Evolutionary conservation across 768 basidiomycete genomes (phyloP).

Genomic region (Gloeophyllum trabeum): DNA sequence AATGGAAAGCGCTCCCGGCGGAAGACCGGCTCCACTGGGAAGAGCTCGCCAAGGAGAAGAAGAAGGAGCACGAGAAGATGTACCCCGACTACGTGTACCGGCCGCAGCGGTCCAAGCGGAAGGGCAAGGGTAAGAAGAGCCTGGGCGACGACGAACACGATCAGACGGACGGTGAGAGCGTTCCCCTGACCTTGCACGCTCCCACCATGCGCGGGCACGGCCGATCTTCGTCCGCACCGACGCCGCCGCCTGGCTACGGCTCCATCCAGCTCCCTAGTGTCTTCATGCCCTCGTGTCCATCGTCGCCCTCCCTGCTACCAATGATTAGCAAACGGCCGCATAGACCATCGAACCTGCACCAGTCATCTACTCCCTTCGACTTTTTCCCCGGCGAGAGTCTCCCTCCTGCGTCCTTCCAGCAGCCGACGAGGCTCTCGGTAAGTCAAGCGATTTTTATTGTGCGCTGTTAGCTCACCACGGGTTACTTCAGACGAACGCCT

Average conservation of each 20-base stretch:
- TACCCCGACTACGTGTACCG: slow-evolving; percentile 76
- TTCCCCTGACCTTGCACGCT: slow-evolving; percentile 27
- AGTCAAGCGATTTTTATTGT: not conserved
- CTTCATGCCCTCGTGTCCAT: slow-evolving; percentile 50
- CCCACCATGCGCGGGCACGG: slow-evolving; percentile 24
- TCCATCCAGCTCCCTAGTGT: slow-evolving; percentile 61
- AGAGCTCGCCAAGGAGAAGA: slow-evolving; percentile 65
- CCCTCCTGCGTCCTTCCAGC: not conserved
- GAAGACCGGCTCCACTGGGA: slow-evolving; percentile 71
- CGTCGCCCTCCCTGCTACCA: slow-evolving; percentile 43
- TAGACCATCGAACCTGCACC: not conserved
- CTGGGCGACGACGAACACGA: slow-evolving; percentile 38
- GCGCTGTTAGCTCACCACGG: not conserved
- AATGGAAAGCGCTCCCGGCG: slow-evolving; percentile 58
- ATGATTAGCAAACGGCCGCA: not conserved
- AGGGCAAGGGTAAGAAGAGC: slow-evolving; percentile 35
- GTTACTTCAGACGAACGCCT: not conserved
- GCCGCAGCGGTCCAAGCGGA: slow-evolving; percentile 42
- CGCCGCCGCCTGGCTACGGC: slow-evolving; percentile 52
- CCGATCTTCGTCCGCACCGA: slow-evolving; percentile 49
- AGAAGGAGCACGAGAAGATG: slow-evolving; percentile 66
- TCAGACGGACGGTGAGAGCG: slow-evolving; percentile 37
- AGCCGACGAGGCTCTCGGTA: not conserved
- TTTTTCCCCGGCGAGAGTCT: not conserved
- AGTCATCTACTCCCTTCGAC: not conserved